These are phyloP conservation scores for Aspergillus candidus DNA, from an alignment of 2,329 filamentous ascomycete genomes.

Conservation along the genomic window DNA sequence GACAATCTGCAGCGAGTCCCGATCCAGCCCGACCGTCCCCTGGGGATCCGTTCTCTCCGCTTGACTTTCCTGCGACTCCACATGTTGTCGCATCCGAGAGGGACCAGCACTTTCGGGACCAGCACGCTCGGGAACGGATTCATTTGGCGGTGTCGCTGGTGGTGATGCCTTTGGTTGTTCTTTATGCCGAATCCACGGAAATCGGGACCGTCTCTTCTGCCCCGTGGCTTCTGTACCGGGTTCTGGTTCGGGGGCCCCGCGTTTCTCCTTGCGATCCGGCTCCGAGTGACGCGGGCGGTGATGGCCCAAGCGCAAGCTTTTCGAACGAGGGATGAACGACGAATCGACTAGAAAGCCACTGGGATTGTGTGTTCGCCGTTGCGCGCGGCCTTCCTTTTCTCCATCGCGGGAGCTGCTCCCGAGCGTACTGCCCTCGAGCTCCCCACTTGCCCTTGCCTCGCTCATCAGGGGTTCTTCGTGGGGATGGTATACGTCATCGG, in stretches of 20 bases:
- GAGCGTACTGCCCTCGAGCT: conserved; percentile 33
- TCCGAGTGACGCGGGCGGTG: conserved; percentile 20
- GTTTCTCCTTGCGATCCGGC: conserved; percentile 35
- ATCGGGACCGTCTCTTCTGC: conserved; percentile 32
- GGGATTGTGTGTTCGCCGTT: conserved; percentile 27
- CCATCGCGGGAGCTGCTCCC: conserved; percentile 33
- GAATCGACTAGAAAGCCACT: conserved; percentile 44
- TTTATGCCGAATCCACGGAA: conserved; percentile 30
- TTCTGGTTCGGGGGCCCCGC: conserved; percentile 30
- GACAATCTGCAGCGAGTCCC: conserved; percentile 83
- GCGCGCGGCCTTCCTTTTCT: conserved; percentile 20
- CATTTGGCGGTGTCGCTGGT: conserved; percentile 5
- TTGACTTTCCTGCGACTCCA: conserved; percentile 11
- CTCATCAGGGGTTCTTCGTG: conserved; percentile 19
- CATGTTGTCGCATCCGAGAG: conserved; percentile 9
- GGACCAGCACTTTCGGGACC: conserved; percentile 10
- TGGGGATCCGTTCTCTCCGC: conserved; percentile 7
- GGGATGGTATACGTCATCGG: conserved; percentile 16
- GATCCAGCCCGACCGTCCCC: conserved; percentile 46
- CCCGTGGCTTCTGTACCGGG: conserved; percentile 10
- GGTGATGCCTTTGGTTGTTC: conserved; percentile 27
- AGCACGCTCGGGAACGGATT: conserved; percentile 7
- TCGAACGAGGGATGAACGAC: conserved; percentile 26
- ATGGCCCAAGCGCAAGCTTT: conserved; percentile 20
- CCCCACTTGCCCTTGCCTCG: conserved; percentile 24